Base-by-base conservation (phyloP, 768 basidiomycete species). In the Pleurotus platypus region DNA sequence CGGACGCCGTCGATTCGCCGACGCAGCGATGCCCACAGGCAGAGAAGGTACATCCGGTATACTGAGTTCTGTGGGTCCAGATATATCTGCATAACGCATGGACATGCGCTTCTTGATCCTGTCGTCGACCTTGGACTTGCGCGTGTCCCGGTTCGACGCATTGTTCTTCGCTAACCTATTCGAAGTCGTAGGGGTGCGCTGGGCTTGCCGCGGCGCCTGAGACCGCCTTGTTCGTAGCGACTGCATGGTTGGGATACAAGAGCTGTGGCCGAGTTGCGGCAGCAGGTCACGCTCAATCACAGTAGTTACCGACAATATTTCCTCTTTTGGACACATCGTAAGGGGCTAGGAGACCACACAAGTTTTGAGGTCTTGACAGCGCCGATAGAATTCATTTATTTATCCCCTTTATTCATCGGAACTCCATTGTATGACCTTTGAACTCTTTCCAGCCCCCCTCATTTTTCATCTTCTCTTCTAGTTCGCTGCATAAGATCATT, bases 71-170 rank as follows among this genome's bases (percentile, higher is more conserved):
- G 84, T 86, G 5, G 88, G 89, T n/a, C 80, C 75, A 1, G 88
- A 88, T 55, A 92, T 88, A 62, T 91, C 90, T 39, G 89, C 92
- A 81, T 91, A 97, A 68, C 94, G 86, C 82, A 88, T 90, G 13
- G 94, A 94, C 86, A 97, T 89, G 66, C 95, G 89, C 72, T 93
- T 93, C 82, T 93, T 94, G 72, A 97, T 94, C 75, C 90, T 93
- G 80, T 95, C 95, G 69, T 94, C 81, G 58, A 86, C 79, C 59
- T 78, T 74, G 58, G 80, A 78, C 66, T 79, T 85, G 67, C 79
- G 77, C 4, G 71, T 71, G 67, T 80, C 78, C 63, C 76, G 73
- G 26, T 69, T 67, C 22, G 70, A 20, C 24, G 58, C 61, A 46
- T 63, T 67, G 49, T 64, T 62, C 60, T 74, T 75, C 40, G 73